These are phyloP conservation scores for Casaregolazyma lundiana DNA, from an alignment of 1,139 yeast genomes.

Conservation along the genomic window DNA sequence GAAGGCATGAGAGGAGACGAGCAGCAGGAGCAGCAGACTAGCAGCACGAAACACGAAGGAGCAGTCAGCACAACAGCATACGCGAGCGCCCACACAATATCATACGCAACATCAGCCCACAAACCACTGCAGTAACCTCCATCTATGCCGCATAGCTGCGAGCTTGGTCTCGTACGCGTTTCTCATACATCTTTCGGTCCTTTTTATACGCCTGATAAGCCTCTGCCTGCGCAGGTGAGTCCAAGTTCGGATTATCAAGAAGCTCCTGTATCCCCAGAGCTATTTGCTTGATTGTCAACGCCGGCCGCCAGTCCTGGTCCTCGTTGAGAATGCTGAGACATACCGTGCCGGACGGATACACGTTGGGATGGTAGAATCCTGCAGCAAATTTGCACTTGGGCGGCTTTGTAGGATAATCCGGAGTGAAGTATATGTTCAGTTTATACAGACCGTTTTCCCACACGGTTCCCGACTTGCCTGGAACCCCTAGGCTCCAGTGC, in stretches of 20 bases:
- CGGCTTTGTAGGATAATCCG: constrained; percentile 94
- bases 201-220: constrained; percentile 75
- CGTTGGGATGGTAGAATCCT: constrained; percentile 92
- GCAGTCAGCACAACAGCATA: too few relatives aligned
- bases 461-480: constrained; percentile 79
- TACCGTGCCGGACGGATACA: constrained; percentile 94
- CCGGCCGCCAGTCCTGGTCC: constrained; percentile 98
- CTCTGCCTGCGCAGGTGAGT: constrained; percentile 96
- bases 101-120: not conserved
- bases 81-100: too few relatives aligned
- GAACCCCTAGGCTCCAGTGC: constrained; percentile 92
- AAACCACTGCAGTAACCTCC: not conserved
- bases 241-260: constrained; percentile 84
- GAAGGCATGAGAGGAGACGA: too few relatives aligned
- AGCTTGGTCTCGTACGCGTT: constrained; percentile 78
- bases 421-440: constrained; percentile 74
- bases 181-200: constrained; percentile 64
- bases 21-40: too few relatives aligned
- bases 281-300: constrained; percentile 85
- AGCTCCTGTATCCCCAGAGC: constrained; percentile 90
- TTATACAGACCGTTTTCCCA: constrained; percentile 93
- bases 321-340: constrained; percentile 91
- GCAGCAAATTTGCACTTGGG: constrained; percentile 88
- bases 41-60: too few relatives aligned
- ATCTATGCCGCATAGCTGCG: constrained; percentile 48